Evolutionary conservation across 805 yeast species (phyloP), one percentile per base, ranked within the genome.

Genomic region (Metschnikowia baotianmanensis): DNA sequence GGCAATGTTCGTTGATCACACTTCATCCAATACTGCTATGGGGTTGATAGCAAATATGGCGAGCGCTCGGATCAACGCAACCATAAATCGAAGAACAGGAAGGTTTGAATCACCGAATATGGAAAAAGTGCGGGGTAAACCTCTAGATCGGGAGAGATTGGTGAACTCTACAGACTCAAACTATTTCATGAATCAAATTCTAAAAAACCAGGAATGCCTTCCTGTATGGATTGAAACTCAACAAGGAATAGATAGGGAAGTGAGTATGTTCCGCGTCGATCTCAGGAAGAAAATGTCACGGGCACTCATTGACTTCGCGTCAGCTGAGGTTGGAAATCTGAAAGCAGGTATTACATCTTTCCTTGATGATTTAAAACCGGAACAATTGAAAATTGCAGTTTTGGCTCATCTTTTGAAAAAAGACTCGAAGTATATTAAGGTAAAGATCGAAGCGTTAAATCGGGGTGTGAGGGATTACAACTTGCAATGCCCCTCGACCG

Each of bases 181-280:
- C 51, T 86, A 81, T 58, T 86, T 87, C 57, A 61, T 89, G 64
- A 89, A 89, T 61, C 80, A 85, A 46, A 82, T 89, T 32, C 62
- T 89, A 42, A 77, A 74, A 46, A 74, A 77, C 31, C 96, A 89
- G 59, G 89, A 86, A 35, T 80, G 86, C 1, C 66, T 80, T 9
- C 96, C 96, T 0, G 95, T 95, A 0, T 89, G 96, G 96, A 82
- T 89, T 26, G 95, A 87, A 52, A 81, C 77, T 40, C 93, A 86
- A 58, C 69, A 76, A 15, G 71, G 77, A 2, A 77, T 83, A 4
- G 72, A 74, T 31, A 45, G 52, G 2, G 76, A 75, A 26, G 69
- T 84, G 7, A 56, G 52, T 2, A 53, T 53, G 0, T 78, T 86
- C 39, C 61, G 89, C 38, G 46, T 50, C 0, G 68, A 68, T 25